Evolutionary conservation across 2,329 filamentous ascomycete species (phyloP).

Genomic region (Diaporthe destruens): DNA sequence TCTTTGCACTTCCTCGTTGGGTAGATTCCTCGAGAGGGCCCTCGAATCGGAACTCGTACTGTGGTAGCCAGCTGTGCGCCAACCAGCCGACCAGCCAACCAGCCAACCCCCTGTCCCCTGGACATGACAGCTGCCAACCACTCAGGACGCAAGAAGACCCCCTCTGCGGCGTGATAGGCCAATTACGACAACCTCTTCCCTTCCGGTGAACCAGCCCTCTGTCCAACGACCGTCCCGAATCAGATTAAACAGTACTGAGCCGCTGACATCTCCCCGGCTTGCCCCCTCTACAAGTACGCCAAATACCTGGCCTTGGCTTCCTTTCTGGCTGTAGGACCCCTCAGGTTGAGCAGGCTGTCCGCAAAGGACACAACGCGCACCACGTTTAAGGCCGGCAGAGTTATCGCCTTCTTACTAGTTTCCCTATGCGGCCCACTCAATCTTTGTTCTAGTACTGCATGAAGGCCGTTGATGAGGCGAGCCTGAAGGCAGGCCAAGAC

Average conservation of each 20-base stretch:
- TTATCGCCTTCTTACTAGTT: neutral
- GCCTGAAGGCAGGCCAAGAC: neutral
- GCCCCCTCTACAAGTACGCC: neutral
- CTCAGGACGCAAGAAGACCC: slow-evolving; percentile 11
- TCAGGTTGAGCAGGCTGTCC: slow-evolving; percentile 2
- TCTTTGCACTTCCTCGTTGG: neutral
- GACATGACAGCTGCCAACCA: slow-evolving; percentile 17
- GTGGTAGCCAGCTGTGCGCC: neutral
- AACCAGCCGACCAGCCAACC: too few relatives aligned
- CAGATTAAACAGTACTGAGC: slow-evolving; percentile 12
- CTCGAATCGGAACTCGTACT: slow-evolving; percentile 23
- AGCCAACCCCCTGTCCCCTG: slow-evolving; percentile 6
- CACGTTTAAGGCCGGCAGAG: neutral
- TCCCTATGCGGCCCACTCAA: neutral
- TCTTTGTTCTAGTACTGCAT: neutral
- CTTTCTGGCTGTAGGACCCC: neutral
- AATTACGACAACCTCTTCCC: neutral
- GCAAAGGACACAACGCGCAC: neutral
- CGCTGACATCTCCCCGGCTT: neutral
- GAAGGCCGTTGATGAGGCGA: neutral
- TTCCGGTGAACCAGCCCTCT: slow-evolving; percentile 2
- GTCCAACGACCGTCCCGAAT: slow-evolving; percentile 16
- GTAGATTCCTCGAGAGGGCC: neutral
- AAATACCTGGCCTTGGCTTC: neutral
- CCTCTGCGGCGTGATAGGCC: slow-evolving; percentile 19